Base-by-base conservation (phyloP, 306 rosid genomes). In the Citrullus mucosospermus region DNA sequence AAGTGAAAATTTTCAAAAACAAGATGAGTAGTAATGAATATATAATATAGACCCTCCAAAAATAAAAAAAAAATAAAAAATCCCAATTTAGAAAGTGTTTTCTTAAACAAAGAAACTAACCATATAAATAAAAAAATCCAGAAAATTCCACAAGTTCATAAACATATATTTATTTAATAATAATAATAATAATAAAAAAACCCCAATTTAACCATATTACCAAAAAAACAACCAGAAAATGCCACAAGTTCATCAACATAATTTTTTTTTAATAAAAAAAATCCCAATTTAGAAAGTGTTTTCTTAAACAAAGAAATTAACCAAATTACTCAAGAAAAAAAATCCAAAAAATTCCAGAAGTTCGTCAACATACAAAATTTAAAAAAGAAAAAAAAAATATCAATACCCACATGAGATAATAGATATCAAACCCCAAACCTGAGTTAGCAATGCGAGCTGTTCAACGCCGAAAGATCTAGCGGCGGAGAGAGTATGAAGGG, bases 401-500 rank as follows among this genome's bases (percentile, higher is more conserved):
- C 18, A n/a, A 53, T 17, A 30, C 54, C 50, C 16, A 75, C 78
- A 75, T 75, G 78, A 36, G 78, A 53, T 75, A 53, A 75, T 75
- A 18, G 9, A 25, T 15, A 16, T 63, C n/a, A 2, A 53, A 5
- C n/a, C 18, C 57, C 1, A 53, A 53, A 53, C 99, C 97, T 95
- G 99, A 81, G 99, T 95, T 48, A 95, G 97, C 85, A 91, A 88
- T 81, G 97, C 98, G 18, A 96, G 98, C 83, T 91, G 98, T 82
- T 95, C 97, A 36, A 95, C 97, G 18, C 97, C 99, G 39, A 95
- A 95, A 67, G 93, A 89, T 89, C 99, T 86, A 78, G 99, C 96
- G 85, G 97, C 99, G 15, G 97, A 83, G 76, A 96, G 97, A 68
- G 96, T 92, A 43, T 91, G 93, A 9, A 96, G 99, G 13, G 99